Conservation (phyloP, 2,329 filamentous ascomycete genomes). For the Penicillium fuscoglaucum region DNA sequence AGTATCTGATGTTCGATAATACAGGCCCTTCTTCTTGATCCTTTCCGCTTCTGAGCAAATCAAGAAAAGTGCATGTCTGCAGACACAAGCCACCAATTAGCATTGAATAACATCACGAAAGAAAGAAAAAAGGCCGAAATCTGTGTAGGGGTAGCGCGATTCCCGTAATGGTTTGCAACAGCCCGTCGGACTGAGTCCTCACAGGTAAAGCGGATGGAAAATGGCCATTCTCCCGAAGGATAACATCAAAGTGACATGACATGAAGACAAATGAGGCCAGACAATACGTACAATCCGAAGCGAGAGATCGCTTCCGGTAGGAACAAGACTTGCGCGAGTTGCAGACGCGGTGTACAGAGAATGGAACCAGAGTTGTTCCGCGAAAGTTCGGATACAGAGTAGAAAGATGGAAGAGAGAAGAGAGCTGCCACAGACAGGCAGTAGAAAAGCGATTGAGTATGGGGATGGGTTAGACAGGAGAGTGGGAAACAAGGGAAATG, state of each 20-base stretch:
- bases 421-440: conserved; percentile 4
- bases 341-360: conserved; percentile 21
- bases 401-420: not conserved
- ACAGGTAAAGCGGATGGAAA: conserved; percentile 6
- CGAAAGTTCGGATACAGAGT: not conserved
- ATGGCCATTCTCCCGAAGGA: conserved; percentile 14
- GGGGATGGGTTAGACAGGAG: not conserved
- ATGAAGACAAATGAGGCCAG: conserved; percentile 18
- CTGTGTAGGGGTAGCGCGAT: not conserved
- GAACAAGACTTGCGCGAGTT: conserved; percentile 14
- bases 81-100: conserved; percentile 41
- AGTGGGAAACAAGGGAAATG: not conserved
- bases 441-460: not conserved
- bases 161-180: not conserved
- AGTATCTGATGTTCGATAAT: conserved; percentile 36
- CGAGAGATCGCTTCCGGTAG: conserved; percentile 19
- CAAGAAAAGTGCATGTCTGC: conserved; percentile 49
- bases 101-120: conserved; percentile 26
- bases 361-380: not conserved
- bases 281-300: conserved; percentile 46
- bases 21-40: conserved; percentile 36
- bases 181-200: not conserved
- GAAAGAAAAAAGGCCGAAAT: not conserved
- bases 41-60: conserved; percentile 31
- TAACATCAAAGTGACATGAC: conserved; percentile 9